Percentiles rank a stretch among this genome's conserved stretches.
These are phyloP conservation scores for Talaromyces ruber DNA, from an alignment of 495 filamentous ascomycete genomes.

Conservation along the genomic window DNA sequence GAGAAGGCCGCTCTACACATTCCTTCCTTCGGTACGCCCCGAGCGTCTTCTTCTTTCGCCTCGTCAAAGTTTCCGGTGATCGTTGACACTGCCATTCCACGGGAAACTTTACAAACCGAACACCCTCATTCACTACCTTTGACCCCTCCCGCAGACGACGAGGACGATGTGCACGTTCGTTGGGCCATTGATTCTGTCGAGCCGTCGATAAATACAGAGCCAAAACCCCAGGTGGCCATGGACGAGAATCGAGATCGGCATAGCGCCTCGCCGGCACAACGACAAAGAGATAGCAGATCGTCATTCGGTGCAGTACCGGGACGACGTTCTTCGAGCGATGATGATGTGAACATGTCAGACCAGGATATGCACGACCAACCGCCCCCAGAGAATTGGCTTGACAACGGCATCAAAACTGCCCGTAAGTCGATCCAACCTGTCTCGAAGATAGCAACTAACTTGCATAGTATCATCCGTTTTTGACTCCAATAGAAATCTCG, in stretches of 20 bases:
- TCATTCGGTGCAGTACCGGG: constrained; percentile 23
- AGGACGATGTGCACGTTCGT: constrained; percentile 28
- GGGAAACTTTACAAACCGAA: constrained; percentile 14
- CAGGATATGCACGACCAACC: constrained; percentile 30
- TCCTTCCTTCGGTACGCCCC: not conserved
- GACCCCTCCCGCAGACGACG: constrained; percentile 35
- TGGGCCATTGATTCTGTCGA: constrained; percentile 29
- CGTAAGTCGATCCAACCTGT: constrained; percentile 21
- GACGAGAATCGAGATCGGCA: constrained; percentile 29
- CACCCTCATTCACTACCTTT: constrained; percentile 30
- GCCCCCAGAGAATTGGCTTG: constrained; percentile 25
- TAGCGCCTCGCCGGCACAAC: constrained; percentile 26
- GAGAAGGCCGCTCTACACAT: not conserved
- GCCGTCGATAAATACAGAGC: constrained; percentile 17
- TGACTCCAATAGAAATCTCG: constrained; percentile 24
- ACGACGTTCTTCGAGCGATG: constrained; percentile 24
- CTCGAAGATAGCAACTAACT: constrained; percentile 4
- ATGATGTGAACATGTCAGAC: constrained; percentile 11
- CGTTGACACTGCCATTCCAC: not conserved
- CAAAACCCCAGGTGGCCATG: constrained; percentile 22
- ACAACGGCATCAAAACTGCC: constrained; percentile 33
- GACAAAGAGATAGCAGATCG: constrained; percentile 22
- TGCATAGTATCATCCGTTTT: constrained; percentile 27
- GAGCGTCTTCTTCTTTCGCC: not conserved
- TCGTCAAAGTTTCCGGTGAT: not conserved